Conservation (phyloP, 2,329 filamentous ascomycete species). For the Ilyonectria destructans region DNA sequence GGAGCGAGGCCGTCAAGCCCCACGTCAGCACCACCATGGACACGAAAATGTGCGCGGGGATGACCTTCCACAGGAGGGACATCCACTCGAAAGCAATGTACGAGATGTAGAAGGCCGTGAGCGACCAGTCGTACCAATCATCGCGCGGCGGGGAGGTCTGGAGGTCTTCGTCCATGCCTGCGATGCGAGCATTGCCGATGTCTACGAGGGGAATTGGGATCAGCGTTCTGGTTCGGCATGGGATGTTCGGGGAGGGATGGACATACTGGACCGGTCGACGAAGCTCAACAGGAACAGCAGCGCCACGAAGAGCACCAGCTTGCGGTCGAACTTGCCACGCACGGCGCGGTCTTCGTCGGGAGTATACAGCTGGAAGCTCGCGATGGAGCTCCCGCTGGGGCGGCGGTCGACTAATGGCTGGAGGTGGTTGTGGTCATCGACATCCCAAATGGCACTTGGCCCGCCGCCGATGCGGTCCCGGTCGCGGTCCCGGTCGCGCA, state of each 20-base stretch:
- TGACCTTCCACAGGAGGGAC: conserved; percentile 73
- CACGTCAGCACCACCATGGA: conserved; percentile 79
- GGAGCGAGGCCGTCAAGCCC: conserved; percentile 85
- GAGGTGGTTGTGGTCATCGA: conserved; percentile 35
- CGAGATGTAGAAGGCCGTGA: conserved; percentile 74
- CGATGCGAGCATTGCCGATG: conserved; percentile 76
- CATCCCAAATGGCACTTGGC: conserved; percentile 39
- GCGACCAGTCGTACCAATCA: conserved; percentile 73
- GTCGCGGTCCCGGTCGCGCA: conserved; percentile 43
- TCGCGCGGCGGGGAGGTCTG: conserved; percentile 63
- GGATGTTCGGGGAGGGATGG: neutral
- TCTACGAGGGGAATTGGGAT: conserved; percentile 56
- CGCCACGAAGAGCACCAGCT: conserved; percentile 85
- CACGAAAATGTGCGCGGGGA: conserved; percentile 75
- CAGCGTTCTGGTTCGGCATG: neutral
- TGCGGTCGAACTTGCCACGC: conserved; percentile 82
- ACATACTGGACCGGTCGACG: conserved; percentile 86
- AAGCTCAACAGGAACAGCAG: conserved; percentile 89
- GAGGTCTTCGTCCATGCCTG: conserved; percentile 75
- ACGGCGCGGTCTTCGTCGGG: conserved; percentile 82
- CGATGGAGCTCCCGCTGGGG: conserved; percentile 52
- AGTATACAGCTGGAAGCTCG: conserved; percentile 63
- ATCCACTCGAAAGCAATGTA: conserved; percentile 79
- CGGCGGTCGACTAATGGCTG: conserved; percentile 42
- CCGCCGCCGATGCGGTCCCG: conserved; percentile 30